Conservation (phyloP, 2,329 filamentous ascomycete genomes). For the Dryadomyces quercus-mongolicae region DNA sequence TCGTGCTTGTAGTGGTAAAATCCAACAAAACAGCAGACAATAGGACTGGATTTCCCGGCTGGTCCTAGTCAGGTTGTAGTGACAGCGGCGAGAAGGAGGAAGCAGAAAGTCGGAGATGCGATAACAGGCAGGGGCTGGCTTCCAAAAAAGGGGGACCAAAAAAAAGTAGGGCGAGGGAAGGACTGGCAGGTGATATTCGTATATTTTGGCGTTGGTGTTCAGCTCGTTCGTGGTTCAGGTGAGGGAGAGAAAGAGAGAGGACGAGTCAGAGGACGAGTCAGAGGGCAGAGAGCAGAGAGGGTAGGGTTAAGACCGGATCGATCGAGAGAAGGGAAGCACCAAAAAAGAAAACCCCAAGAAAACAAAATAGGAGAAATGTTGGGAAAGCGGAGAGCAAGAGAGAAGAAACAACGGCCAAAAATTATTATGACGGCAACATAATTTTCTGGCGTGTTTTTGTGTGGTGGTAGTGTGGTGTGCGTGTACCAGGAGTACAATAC, state of each 20-base stretch:
- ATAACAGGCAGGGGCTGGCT: background rate
- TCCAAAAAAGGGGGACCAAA: background rate
- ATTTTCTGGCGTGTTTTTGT: constrained; percentile 9
- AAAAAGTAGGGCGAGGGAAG: background rate
- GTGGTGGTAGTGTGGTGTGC: constrained; percentile 7
- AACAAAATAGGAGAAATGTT: background rate
- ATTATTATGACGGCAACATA: constrained; percentile 4
- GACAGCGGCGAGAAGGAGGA: background rate
- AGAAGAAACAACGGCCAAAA: constrained; percentile 4
- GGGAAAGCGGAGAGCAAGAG: constrained; percentile 2
- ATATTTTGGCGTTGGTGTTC: background rate
- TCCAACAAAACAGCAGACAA: background rate
- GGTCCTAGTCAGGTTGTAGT: too few species aligned
- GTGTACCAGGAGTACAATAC: background rate
- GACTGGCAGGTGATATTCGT: background rate
- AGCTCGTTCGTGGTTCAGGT: background rate
- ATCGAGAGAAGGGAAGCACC: background rate
- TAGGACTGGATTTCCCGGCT: background rate
- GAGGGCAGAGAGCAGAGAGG: background rate
- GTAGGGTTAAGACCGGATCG: background rate
- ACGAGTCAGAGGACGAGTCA: background rate
- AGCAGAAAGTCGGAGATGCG: background rate
- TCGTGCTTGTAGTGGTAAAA: background rate
- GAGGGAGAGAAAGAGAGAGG: too few species aligned
- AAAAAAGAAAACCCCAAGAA: background rate